phyloP scores from a whole-genome alignment of 2,329 filamentous ascomycete species.

The Metarhizium anisopliae region DNA sequence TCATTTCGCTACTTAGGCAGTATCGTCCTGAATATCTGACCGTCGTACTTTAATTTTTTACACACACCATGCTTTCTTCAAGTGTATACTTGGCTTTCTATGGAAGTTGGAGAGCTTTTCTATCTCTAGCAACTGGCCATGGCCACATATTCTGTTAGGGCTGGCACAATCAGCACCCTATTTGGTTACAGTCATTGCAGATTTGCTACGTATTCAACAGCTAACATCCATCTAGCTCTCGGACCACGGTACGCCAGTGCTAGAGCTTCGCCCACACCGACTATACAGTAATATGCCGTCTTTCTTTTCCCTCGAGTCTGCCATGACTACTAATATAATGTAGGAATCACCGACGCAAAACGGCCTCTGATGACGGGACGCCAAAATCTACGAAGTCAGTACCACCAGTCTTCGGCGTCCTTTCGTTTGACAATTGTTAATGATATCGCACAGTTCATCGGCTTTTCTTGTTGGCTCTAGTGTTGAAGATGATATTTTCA shows the following conservation, averaged over 20 bases:
- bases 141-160: too few species aligned
- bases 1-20: too few species aligned
- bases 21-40: too few species aligned
- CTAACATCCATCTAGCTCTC: background rate
- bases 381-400: slow-evolving; percentile 6
- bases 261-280: background rate
- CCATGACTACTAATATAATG: background rate
- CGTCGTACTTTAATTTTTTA: too few species aligned
- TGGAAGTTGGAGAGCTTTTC: too few species aligned
- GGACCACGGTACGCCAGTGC: slow-evolving; percentile 2
- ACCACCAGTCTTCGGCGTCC: background rate
- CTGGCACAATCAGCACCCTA: too few species aligned
- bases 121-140: too few species aligned
- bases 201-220: background rate
- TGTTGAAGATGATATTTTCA: slow-evolving; percentile 13
- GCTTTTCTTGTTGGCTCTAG: slow-evolving; percentile 10
- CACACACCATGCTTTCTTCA: too few species aligned
- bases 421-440: background rate
- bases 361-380: slow-evolving; percentile 6
- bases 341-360: slow-evolving; percentile 6
- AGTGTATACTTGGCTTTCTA: too few species aligned
- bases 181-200: background rate
- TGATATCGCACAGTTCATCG: background rate
- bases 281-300: background rate
- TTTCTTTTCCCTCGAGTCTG: background rate